Percentiles rank a stretch among this genome's conserved stretches.
Evolutionary conservation across 495 filamentous ascomycete genomes (phyloP).

Genomic region (Chlorociboria aeruginascens): DNA sequence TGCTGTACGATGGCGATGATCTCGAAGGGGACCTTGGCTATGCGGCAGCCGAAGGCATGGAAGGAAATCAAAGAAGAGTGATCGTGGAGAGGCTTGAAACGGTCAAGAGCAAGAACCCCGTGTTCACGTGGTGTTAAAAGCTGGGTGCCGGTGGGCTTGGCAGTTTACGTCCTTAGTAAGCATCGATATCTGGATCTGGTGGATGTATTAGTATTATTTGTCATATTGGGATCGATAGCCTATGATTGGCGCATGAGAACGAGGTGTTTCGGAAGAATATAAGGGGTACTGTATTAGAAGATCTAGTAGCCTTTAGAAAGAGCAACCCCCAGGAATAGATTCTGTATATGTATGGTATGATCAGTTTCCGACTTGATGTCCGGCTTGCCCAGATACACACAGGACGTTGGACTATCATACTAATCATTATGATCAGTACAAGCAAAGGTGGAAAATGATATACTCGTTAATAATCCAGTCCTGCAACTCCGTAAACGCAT

Average conservation of each 20-base stretch:
- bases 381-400: too few species aligned
- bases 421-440: too few species aligned
- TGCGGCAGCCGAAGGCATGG: conserved; percentile 86
- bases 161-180: neutral
- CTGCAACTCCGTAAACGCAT: too few species aligned
- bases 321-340: too few species aligned
- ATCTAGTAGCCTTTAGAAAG: neutral
- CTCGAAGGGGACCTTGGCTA: conserved; percentile 88
- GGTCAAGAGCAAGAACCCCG: conserved; percentile 87
- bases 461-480: too few species aligned
- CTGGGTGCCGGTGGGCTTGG: neutral
- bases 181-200: neutral
- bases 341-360: too few species aligned
- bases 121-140: conserved; percentile 90
- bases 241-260: neutral
- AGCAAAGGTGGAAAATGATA: too few species aligned
- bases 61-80: conserved; percentile 77
- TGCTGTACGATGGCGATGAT: conserved; percentile 52
- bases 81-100: conserved; percentile 94
- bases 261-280: neutral
- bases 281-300: neutral
- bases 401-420: too few species aligned
- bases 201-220: neutral
- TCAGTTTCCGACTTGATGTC: too few species aligned
- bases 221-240: neutral